A percentile compares a stretch with the other conserved stretches of the same genome.
These are phyloP conservation scores for Cryptosporidium tyzzeri DNA, from an alignment of 169 alveolate genomes.

Conservation along the genomic window DNA sequence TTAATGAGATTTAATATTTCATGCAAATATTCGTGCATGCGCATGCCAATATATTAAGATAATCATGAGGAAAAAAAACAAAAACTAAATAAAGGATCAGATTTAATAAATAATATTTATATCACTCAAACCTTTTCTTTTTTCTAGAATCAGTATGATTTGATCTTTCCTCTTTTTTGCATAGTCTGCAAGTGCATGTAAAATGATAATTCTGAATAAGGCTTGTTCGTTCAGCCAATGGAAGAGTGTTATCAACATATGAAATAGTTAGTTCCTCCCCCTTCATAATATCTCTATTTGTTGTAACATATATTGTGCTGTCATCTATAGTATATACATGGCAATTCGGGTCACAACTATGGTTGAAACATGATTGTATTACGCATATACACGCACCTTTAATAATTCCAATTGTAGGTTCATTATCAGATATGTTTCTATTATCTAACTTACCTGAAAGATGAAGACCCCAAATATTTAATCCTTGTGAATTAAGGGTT, in stretches of 20 bases:
- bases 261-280: conserved; percentile 79
- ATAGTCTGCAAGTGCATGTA: conserved; percentile 69
- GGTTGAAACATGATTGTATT: conserved; percentile 80
- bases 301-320: conserved; percentile 73
- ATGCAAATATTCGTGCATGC: not conserved
- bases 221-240: conserved; percentile 72
- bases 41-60: not conserved
- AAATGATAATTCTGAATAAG: conserved; percentile 76
- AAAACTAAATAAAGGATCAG: not conserved
- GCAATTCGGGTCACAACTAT: conserved; percentile 81
- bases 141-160: not conserved
- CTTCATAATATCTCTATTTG: conserved; percentile 76
- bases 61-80: not conserved
- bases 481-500: conserved; percentile 76
- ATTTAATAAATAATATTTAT: not conserved
- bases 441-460: too few species aligned
- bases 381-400: conserved; percentile 79
- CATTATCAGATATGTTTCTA: not conserved
- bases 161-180: conserved; percentile 37
- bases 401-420: conserved; percentile 34
- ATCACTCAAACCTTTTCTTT: not conserved
- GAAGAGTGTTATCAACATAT: conserved; percentile 79
- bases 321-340: conserved; percentile 54
- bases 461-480: conserved; percentile 76
- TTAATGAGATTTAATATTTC: not conserved